Conservation (phyloP, 768 basidiomycete species). For the Pleurotus cornucopiae region DNA sequence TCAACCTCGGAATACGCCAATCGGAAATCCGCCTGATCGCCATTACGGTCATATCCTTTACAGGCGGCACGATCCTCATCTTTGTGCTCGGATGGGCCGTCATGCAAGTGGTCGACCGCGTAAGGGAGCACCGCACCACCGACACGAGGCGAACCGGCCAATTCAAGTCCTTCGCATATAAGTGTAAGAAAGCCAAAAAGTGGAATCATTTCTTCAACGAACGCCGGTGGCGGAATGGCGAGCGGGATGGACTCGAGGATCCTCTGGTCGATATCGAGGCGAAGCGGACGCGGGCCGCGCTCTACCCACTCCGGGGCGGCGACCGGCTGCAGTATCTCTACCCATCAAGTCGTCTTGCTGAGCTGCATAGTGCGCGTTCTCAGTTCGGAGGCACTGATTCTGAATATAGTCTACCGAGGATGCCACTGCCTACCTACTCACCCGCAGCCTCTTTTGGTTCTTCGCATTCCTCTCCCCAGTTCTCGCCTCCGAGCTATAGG, state of each 20-base stretch:
- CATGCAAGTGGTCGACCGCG: slow-evolving; percentile 2
- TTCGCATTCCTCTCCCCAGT: background rate
- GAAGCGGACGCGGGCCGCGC: background rate
- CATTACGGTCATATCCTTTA: slow-evolving; percentile 1
- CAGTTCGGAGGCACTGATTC: no score
- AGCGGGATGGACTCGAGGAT: background rate
- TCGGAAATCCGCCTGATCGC: slow-evolving; percentile 8
- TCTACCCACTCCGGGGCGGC: background rate
- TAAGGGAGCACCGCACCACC: background rate
- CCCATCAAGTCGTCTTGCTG: background rate
- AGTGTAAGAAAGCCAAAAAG: background rate
- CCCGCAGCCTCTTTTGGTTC: background rate
- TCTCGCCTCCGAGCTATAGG: slow-evolving; percentile 1
- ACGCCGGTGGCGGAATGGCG: background rate
- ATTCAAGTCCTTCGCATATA: background rate
- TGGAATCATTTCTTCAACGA: slow-evolving; percentile 1
- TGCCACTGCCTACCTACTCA: slow-evolving; percentile 1
- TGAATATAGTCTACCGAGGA: no score
- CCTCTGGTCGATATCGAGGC: background rate
- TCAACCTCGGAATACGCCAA: background rate
- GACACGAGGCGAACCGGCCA: background rate
- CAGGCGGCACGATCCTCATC: background rate
- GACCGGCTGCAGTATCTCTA: no score
- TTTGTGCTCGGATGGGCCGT: background rate
- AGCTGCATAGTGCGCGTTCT: no score